These are phyloP conservation scores for Mycena sanguinolenta DNA, from an alignment of 768 basidiomycete genomes.

Conservation along the genomic window DNA sequence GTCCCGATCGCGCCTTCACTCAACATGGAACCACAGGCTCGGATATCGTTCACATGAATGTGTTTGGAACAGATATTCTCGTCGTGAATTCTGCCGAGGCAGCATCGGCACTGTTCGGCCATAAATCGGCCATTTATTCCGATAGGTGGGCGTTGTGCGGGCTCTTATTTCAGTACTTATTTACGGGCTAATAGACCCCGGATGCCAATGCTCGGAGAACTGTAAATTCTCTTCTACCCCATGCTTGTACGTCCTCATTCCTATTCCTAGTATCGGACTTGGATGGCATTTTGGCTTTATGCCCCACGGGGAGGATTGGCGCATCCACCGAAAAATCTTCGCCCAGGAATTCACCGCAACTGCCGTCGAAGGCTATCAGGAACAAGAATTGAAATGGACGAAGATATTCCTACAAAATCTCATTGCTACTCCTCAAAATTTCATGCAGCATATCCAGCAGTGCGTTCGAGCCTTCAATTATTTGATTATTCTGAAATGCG, in stretches of 20 bases:
- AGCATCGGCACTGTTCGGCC: constrained; percentile 33
- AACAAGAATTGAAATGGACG: constrained; percentile 33
- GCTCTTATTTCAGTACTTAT: background rate
- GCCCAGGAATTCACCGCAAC: constrained; percentile 29
- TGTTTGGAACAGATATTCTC: constrained; percentile 37
- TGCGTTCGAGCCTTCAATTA: constrained; percentile 6
- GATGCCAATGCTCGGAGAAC: constrained; percentile 40
- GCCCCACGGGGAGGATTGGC: constrained; percentile 37
- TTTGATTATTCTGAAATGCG: background rate
- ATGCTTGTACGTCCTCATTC: background rate
- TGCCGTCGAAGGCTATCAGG: constrained; percentile 18
- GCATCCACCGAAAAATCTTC: constrained; percentile 37
- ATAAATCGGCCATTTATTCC: constrained; percentile 37
- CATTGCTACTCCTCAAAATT: constrained; percentile 25
- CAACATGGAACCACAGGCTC: constrained; percentile 21
- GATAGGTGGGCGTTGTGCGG: constrained; percentile 29
- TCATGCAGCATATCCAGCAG: constrained; percentile 37
- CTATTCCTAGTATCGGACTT: constrained; percentile 33
- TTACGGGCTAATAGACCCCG: constrained; percentile 25
- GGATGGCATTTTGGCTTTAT: constrained; percentile 41
- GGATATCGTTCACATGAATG: constrained; percentile 38
- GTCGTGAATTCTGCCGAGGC: constrained; percentile 38
- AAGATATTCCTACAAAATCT: constrained; percentile 37
- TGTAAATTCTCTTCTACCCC: constrained; percentile 15
- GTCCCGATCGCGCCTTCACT: background rate